A percentile compares a stretch with the other conserved stretches of the same genome.
phyloP scores from a whole-genome alignment of 176 grass and related monocot species.

The Carex myosuroides region DNA sequence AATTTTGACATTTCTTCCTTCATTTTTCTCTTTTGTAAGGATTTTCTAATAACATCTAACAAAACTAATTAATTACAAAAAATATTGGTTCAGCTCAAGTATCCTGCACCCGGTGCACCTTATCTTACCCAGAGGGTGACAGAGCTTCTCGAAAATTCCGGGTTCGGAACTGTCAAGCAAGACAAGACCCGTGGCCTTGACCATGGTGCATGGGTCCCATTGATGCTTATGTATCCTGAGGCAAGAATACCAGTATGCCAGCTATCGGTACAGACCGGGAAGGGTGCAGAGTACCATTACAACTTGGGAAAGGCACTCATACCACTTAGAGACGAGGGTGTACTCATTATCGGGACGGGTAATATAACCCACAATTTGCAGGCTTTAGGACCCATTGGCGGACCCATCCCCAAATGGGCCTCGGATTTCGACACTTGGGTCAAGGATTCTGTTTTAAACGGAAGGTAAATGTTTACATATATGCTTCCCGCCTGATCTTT shows the following conservation, averaged over 20 bases:
- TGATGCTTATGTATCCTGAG: slow-evolving; percentile 85
- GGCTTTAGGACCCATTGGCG: slow-evolving; percentile 2
- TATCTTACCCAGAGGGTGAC: slow-evolving; percentile 51
- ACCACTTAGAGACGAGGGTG: slow-evolving; percentile 49
- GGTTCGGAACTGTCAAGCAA: slow-evolving; percentile 60
- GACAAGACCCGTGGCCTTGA: slow-evolving; percentile 68
- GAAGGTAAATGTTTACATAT: slow-evolving; percentile 32
- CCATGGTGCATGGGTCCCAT: slow-evolving; percentile 80
- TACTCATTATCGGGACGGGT: slow-evolving; percentile 78
- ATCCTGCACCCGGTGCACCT: slow-evolving; percentile 62
- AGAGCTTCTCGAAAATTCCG: slow-evolving; percentile 47
- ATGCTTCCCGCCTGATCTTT: background rate
- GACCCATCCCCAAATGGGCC: slow-evolving; percentile 42
- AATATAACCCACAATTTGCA: slow-evolving; percentile 69
- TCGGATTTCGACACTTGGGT: slow-evolving; percentile 68
- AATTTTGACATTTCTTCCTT: background rate
- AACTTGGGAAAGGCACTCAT: slow-evolving; percentile 67
- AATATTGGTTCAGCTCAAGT: slow-evolving; percentile 50
- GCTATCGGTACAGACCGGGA: slow-evolving; percentile 53
- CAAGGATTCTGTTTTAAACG: slow-evolving; percentile 51
- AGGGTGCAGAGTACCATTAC: slow-evolving; percentile 62
- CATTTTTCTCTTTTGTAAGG: no score
- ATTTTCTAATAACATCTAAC: background rate
- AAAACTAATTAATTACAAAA: background rate
- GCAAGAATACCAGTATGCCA: slow-evolving; percentile 73